A percentile compares a stretch with the other conserved stretches of the same genome.
Evolutionary conservation across 495 filamentous ascomycete genomes (phyloP).

Genomic region (Diplogelasinospora grovesii): DNA sequence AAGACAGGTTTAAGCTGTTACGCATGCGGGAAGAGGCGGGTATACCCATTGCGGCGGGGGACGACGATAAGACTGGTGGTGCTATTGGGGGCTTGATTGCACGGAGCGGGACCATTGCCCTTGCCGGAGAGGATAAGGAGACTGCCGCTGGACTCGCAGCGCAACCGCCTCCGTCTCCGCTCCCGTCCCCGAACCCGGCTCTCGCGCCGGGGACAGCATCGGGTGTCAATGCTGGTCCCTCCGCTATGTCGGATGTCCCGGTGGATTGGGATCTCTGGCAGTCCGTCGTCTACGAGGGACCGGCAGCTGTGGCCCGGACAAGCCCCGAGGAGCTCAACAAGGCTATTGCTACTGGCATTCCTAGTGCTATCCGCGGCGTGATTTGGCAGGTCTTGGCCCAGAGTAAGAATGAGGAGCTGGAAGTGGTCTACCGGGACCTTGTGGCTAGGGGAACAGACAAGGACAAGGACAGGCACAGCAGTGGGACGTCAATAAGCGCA

Average conservation of each 20-base stretch:
- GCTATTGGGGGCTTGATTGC: conserved; percentile 37
- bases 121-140: conserved; percentile 51
- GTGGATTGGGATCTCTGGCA: conserved; percentile 99
- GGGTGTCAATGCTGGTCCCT: conserved; percentile 64
- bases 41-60: conserved; percentile 40
- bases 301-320: conserved; percentile 73
- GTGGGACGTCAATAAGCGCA: conserved; percentile 35
- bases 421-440: conserved; percentile 80
- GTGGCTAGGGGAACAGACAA: conserved; percentile 75
- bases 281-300: conserved; percentile 86
- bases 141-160: conserved; percentile 19
- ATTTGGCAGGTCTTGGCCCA: conserved; percentile 97
- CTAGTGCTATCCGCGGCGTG: conserved; percentile 87
- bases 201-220: conserved; percentile 79
- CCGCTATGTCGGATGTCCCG: conserved; percentile 54
- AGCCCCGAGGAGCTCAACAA: conserved; percentile 82
- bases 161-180: conserved; percentile 40
- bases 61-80: conserved; percentile 41
- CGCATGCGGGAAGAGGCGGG: conserved; percentile 73
- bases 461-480: conserved; percentile 56
- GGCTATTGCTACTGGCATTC: conserved; percentile 90
- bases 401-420: conserved; percentile 84
- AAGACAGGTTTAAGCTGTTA: conserved; percentile 80
- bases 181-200: conserved; percentile 44
- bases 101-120: conserved; percentile 41